phyloP scores from a whole-genome alignment of 495 filamentous ascomycete genomes.

The Staphylotrichum longicolle region DNA sequence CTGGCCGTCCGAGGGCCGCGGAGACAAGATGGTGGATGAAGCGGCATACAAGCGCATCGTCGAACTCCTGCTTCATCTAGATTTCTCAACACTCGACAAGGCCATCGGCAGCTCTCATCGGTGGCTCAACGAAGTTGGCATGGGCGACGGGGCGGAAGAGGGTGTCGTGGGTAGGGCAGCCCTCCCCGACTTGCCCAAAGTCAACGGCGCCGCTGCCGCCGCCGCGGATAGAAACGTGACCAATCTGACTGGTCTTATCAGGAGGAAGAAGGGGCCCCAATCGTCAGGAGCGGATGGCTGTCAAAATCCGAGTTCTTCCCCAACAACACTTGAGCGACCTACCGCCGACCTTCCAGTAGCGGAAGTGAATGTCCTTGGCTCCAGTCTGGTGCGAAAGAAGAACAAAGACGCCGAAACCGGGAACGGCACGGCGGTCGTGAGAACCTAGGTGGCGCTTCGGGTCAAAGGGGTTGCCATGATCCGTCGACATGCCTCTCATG shows the following conservation, averaged over 20 bases:
- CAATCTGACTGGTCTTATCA: slow-evolving; percentile 39
- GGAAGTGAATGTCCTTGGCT: slow-evolving; percentile 30
- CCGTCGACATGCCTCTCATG: neutral
- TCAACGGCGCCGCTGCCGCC: slow-evolving; percentile 10
- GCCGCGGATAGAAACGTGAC: slow-evolving; percentile 24
- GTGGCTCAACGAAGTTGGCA: slow-evolving; percentile 60
- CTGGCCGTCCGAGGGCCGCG: slow-evolving; percentile 67
- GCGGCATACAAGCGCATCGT: slow-evolving; percentile 72
- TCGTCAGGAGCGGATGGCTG: neutral
- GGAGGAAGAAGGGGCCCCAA: slow-evolving; percentile 35
- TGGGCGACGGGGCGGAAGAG: slow-evolving; percentile 50
- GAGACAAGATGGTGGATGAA: slow-evolving; percentile 66
- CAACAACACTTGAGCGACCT: no score
- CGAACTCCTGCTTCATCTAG: slow-evolving; percentile 76
- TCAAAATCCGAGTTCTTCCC: neutral
- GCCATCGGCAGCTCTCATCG: slow-evolving; percentile 65
- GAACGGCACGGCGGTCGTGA: neutral
- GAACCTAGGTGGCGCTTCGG: no score
- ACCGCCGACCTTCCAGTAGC: no score
- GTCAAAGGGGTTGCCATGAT: neutral
- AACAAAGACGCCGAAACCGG: slow-evolving; percentile 10
- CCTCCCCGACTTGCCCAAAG: slow-evolving; percentile 12
- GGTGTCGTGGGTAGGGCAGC: slow-evolving; percentile 37
- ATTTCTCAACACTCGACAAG: slow-evolving; percentile 73
- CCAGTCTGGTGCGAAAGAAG: slow-evolving; percentile 28